Base-by-base conservation (phyloP, 306 rosid genomes). In the Datisca glomerata region DNA sequence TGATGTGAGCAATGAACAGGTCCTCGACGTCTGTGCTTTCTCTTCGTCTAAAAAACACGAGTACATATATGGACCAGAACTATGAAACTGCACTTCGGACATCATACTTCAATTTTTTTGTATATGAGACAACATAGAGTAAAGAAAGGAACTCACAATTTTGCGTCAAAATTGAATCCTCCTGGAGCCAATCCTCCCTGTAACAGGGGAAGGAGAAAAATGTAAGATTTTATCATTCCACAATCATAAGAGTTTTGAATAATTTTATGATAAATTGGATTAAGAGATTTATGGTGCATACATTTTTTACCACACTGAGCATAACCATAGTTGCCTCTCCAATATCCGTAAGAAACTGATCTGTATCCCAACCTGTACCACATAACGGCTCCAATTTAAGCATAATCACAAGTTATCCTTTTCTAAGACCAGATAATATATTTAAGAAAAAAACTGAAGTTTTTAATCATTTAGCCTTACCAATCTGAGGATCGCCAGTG, bases 21-120 rank as follows among this genome's bases (percentile, higher is more conserved):
- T 89, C 98, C 68, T 84, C 98, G 19, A 89, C 93, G 43, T 89
- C 98, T 0, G 93, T 89, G 78, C 95, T 89, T 69, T 89, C 98
- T 63, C 98, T 70, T 43, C 93, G 85, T 68, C 98, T 83, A 63
- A 24, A 31, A 31, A 31, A 31, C n/a, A n/a, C n/a, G n/a, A n/a
- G n/a, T n/a, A n/a, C n/a, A n/a, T n/a, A n/a, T n/a, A n/a, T n/a
- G n/a, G n/a, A n/a, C n/a, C n/a, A n/a, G n/a, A n/a, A n/a, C n/a
- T n/a, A n/a, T n/a, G n/a, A n/a, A n/a, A n/a, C n/a, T n/a, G n/a
- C n/a, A n/a, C n/a, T n/a, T n/a, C n/a, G n/a, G n/a, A n/a, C n/a
- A n/a, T n/a, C n/a, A n/a, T n/a, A n/a, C n/a, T n/a, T n/a, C n/a
- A n/a, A n/a, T n/a, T n/a, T n/a, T n/a, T n/a, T n/a, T n/a, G n/a